A percentile compares a stretch with the other conserved stretches of the same genome.
Evolutionary conservation across 2,329 filamentous ascomycete genomes (phyloP).

Genomic region (Neophaeococcomyces aloes): DNA sequence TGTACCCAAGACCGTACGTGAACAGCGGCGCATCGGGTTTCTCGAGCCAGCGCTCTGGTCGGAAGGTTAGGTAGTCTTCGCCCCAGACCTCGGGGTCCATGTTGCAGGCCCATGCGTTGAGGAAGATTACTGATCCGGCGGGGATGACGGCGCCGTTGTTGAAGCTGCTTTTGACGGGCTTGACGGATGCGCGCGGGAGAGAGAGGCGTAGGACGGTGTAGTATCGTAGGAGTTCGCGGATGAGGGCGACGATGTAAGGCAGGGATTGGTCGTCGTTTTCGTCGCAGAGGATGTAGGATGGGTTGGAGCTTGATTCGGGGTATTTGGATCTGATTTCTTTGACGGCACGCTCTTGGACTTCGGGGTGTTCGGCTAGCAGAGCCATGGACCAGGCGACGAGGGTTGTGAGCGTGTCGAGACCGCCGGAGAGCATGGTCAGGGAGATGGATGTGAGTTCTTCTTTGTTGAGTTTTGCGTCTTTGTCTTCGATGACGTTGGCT

Average conservation of each 20-base stretch:
- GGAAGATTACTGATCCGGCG: constrained; percentile 52
- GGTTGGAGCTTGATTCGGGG: constrained; percentile 35
- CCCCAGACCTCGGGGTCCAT: constrained; percentile 51
- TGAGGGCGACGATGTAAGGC: constrained; percentile 52
- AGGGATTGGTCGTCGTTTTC: constrained; percentile 54
- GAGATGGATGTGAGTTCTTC: constrained; percentile 56
- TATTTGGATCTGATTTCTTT: constrained; percentile 48
- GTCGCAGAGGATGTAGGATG: constrained; percentile 45
- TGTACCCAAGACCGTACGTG: constrained; percentile 55
- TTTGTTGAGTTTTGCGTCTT: constrained; percentile 51
- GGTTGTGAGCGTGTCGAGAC: constrained; percentile 57
- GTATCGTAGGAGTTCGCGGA: constrained; percentile 52
- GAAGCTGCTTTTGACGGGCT: constrained; percentile 36
- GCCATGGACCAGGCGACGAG: constrained; percentile 56
- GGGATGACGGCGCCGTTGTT: constrained; percentile 51
- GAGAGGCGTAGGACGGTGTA: constrained; percentile 54
- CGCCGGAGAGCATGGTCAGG: constrained; percentile 58
- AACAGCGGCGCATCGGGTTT: constrained; percentile 54
- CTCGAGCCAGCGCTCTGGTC: constrained; percentile 53
- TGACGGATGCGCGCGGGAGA: constrained; percentile 51
- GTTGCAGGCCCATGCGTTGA: constrained; percentile 60
- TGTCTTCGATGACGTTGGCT: constrained; percentile 54
- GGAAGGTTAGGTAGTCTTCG: constrained; percentile 47
- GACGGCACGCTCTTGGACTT: constrained; percentile 52
- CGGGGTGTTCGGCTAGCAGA: constrained; percentile 47